Evolutionary conservation across 331 rosid species (phyloP).

Genomic region (Pyracantha coccinea): DNA sequence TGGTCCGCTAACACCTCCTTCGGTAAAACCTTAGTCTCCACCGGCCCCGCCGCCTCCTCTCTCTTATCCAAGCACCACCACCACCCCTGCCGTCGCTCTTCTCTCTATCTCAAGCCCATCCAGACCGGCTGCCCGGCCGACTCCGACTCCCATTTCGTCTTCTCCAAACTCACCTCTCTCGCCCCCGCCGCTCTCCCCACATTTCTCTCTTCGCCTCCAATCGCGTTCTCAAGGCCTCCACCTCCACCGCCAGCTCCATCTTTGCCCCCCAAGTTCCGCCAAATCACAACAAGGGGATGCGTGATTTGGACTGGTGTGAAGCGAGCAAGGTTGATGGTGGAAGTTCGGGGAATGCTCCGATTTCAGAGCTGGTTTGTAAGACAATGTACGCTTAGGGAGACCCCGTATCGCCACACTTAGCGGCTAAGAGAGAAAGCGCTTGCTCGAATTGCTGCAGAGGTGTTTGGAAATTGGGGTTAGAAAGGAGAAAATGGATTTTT

Average conservation of each 20-base stretch:
- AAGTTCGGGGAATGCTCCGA: neutral
- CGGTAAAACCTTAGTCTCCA: slow-evolving; percentile 91
- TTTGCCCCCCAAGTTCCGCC: neutral
- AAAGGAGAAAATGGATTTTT: slow-evolving; percentile 29
- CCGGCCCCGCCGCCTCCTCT: slow-evolving; percentile 74
- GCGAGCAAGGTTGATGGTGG: slow-evolving; percentile 20
- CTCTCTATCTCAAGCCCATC: slow-evolving; percentile 81
- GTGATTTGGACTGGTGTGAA: slow-evolving; percentile 16
- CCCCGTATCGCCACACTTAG: slow-evolving; percentile 88
- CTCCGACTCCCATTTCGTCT: slow-evolving; percentile 80
- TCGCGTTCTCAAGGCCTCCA: slow-evolving; percentile 46
- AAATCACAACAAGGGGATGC: slow-evolving; percentile 7
- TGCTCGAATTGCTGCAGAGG: slow-evolving; percentile 37
- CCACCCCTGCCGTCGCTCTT: slow-evolving; percentile 15
- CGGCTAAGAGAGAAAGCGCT: slow-evolving; percentile 65
- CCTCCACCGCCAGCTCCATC: slow-evolving; percentile 15
- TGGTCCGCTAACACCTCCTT: slow-evolving; percentile 91
- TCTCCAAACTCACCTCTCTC: slow-evolving; percentile 37
- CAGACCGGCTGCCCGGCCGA: slow-evolving; percentile 90
- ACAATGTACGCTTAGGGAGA: slow-evolving; percentile 85
- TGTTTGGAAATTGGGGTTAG: slow-evolving; percentile 36
- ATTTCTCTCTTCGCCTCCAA: slow-evolving; percentile 42
- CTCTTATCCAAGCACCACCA: slow-evolving; percentile 29
- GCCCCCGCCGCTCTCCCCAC: slow-evolving; percentile 16
- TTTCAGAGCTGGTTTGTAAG: slow-evolving; percentile 57